Evolutionary conservation across 1,139 yeast species (phyloP).

Genomic region (Suhomyces choctaworum): DNA sequence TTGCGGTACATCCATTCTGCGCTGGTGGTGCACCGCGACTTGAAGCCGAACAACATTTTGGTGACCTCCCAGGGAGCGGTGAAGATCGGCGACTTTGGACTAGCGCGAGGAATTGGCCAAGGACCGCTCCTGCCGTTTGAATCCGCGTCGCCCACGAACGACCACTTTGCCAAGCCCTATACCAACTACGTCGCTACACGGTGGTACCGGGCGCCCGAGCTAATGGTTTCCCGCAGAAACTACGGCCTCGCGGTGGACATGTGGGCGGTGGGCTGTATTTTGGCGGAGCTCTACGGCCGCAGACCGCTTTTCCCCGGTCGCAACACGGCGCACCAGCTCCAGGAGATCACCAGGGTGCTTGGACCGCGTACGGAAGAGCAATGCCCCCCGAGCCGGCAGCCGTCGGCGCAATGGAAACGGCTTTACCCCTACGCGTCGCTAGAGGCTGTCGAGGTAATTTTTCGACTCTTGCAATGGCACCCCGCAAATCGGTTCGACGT

Average conservation of each 20-base stretch:
- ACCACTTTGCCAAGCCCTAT: constrained; percentile 48
- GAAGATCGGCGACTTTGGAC: constrained; percentile 85
- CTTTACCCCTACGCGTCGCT: constrained; percentile 61
- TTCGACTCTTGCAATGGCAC: constrained; percentile 63
- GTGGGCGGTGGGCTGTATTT: constrained; percentile 84
- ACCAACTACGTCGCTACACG: constrained; percentile 93
- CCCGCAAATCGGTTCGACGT: constrained; percentile 47
- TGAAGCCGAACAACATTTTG: constrained; percentile 81
- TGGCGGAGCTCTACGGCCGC: constrained; percentile 72
- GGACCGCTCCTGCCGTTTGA: constrained; percentile 31
- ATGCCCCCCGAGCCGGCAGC: constrained; percentile 24
- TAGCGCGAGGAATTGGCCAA: constrained; percentile 72
- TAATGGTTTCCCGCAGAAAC: constrained; percentile 61
- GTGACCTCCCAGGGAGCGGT: constrained; percentile 70
- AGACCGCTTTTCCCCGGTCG: constrained; percentile 72
- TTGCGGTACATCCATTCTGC: constrained; percentile 83
- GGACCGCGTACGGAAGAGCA: constrained; percentile 54
- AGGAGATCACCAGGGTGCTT: constrained; percentile 59
- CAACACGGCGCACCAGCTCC: constrained; percentile 62
- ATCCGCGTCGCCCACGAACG: constrained; percentile 18
- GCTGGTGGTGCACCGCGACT: constrained; percentile 79
- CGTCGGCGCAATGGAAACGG: constrained; percentile 44
- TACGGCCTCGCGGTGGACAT: constrained; percentile 64
- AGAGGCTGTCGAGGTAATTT: constrained; percentile 49
- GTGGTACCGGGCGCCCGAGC: constrained; percentile 95